Evolutionary conservation across 2,329 filamentous ascomycete genomes (phyloP).

Genomic region (Aspergillus ruber): DNA sequence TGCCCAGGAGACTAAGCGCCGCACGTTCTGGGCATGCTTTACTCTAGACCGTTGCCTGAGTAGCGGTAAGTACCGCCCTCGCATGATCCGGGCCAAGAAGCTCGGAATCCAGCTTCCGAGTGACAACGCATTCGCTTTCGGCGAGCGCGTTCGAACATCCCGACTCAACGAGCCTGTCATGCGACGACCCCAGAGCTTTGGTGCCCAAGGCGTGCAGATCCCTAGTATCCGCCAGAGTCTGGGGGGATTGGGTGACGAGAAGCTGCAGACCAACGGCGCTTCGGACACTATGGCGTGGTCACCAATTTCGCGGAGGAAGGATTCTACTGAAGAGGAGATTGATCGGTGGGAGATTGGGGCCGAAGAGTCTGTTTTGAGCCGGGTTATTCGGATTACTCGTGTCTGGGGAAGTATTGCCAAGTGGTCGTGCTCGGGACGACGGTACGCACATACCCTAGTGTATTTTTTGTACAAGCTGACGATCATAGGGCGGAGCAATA

Average conservation of each 20-base stretch:
- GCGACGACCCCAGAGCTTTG: slow-evolving; percentile 33
- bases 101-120: slow-evolving; percentile 51
- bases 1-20: slow-evolving; percentile 47
- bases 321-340: slow-evolving; percentile 38
- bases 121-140: slow-evolving; percentile 51
- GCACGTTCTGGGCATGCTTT: slow-evolving; percentile 55
- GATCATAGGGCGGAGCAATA: slow-evolving; percentile 39
- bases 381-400: slow-evolving; percentile 50
- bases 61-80: slow-evolving; percentile 49
- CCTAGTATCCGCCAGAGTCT: slow-evolving; percentile 37
- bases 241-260: slow-evolving; percentile 32
- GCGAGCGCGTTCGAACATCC: slow-evolving; percentile 48
- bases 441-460: slow-evolving; percentile 13
- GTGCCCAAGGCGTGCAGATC: slow-evolving; percentile 37
- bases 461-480: not conserved
- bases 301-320: slow-evolving; percentile 32
- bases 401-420: slow-evolving; percentile 51
- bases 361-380: slow-evolving; percentile 48
- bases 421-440: slow-evolving; percentile 51
- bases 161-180: slow-evolving; percentile 41
- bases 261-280: slow-evolving; percentile 27
- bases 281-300: slow-evolving; percentile 34
- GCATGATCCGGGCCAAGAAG: slow-evolving; percentile 47
- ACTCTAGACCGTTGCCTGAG: slow-evolving; percentile 52
- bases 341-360: slow-evolving; percentile 49